phyloP scores from a whole-genome alignment of 768 basidiomycete species.

The Lactarius hengduanensis region DNA sequence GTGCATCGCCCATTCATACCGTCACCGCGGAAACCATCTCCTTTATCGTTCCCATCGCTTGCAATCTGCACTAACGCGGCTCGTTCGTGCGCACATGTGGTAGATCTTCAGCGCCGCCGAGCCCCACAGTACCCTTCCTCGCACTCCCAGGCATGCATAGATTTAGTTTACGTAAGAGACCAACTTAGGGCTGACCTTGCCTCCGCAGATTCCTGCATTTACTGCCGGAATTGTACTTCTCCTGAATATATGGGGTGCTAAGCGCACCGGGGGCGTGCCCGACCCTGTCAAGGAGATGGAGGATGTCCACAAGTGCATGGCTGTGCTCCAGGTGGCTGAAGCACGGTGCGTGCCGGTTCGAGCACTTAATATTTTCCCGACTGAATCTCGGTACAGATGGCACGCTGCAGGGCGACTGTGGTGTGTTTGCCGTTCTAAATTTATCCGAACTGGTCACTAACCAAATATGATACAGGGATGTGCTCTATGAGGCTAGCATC shows the following conservation, averaged over 20 bases:
- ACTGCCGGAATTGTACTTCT: constrained; percentile 43
- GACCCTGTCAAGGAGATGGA: constrained; percentile 28
- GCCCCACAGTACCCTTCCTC: constrained; percentile 27
- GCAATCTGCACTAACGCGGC: constrained; percentile 54
- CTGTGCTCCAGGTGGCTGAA: constrained; percentile 26
- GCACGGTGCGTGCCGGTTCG: constrained; percentile 2
- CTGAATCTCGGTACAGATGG: constrained; percentile 38
- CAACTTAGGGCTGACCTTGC: constrained; percentile 20
- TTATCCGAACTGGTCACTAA: neutral
- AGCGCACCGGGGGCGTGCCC: constrained; percentile 29
- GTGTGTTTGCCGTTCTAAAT: constrained; percentile 35
- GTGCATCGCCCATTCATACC: constrained; percentile 51
- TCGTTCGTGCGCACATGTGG: constrained; percentile 44
- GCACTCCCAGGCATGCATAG: constrained; percentile 22
- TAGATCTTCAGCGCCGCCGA: constrained; percentile 38
- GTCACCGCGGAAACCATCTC: constrained; percentile 35
- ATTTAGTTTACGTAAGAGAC: neutral
- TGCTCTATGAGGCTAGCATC: constrained; percentile 70
- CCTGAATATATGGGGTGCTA: constrained; percentile 44
- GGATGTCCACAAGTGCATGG: constrained; percentile 31
- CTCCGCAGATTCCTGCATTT: constrained; percentile 33
- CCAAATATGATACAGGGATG: constrained; percentile 48
- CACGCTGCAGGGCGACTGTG: constrained; percentile 50
- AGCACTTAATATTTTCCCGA: neutral
- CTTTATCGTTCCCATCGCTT: constrained; percentile 44